Conservation (phyloP, 768 basidiomycete genomes). For the Lentinula edodes region DNA sequence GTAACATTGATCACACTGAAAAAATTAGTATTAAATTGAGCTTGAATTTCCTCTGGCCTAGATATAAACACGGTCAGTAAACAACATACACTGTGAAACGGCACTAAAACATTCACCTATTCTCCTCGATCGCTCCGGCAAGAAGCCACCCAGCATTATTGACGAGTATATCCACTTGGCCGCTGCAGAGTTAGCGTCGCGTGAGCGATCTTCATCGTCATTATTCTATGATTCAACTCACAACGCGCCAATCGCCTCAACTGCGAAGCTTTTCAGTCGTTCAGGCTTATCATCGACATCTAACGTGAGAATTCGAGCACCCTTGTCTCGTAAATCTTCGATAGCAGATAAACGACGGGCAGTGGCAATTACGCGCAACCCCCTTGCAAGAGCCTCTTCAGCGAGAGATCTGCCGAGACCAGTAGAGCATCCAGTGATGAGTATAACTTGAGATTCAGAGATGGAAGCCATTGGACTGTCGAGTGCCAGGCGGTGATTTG, state of each 20-base stretch:
- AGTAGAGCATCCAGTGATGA: slow-evolving; percentile 23
- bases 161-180: slow-evolving; percentile 19
- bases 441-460: background rate
- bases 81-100: background rate
- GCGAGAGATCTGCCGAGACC: slow-evolving; percentile 20
- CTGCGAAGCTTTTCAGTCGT: slow-evolving; percentile 14
- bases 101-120: background rate
- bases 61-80: background rate
- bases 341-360: slow-evolving; percentile 17
- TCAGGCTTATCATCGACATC: slow-evolving; percentile 20
- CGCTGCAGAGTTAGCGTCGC: slow-evolving; percentile 7
- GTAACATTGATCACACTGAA: slow-evolving; percentile 21
- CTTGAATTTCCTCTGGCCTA: slow-evolving; percentile 8
- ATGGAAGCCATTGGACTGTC: background rate
- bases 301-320: slow-evolving; percentile 18
- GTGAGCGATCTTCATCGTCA: too few relatives aligned
- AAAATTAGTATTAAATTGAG: slow-evolving; percentile 21
- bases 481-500: background rate
- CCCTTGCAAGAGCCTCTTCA: slow-evolving; percentile 18
- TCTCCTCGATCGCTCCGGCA: slow-evolving; percentile 13
- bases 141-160: slow-evolving; percentile 20
- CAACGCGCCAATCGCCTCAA: slow-evolving; percentile 15
- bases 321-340: slow-evolving; percentile 16
- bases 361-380: slow-evolving; percentile 26
- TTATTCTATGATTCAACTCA: background rate